These are phyloP conservation scores for Wilhelminamyces savonicus DNA, from an alignment of 805 yeast species.

Conservation along the genomic window DNA sequence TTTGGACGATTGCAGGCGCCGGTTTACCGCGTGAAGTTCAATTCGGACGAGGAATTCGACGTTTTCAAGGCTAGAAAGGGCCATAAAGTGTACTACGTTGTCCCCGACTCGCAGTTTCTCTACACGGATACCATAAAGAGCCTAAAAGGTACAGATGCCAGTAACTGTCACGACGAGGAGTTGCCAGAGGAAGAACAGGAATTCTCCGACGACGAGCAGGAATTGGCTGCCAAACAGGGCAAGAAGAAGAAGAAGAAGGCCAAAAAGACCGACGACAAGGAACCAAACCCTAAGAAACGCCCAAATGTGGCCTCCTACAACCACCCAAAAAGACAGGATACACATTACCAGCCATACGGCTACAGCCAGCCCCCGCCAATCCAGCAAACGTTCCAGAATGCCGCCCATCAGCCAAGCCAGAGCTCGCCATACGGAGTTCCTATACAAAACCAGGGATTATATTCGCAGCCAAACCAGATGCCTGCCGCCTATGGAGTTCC, in stretches of 20 bases:
- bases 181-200: slow-evolving; percentile 90
- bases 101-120: slow-evolving; percentile 71
- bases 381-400: not conserved
- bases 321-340: not conserved
- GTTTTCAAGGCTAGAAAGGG: slow-evolving; percentile 46
- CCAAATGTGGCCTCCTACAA: too few species aligned
- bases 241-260: slow-evolving; percentile 55
- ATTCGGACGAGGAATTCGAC: slow-evolving; percentile 42
- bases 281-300: slow-evolving; percentile 8
- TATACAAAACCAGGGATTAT: too few species aligned
- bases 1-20: slow-evolving; percentile 87
- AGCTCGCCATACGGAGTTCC: too few species aligned
- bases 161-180: slow-evolving; percentile 93
- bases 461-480: too few species aligned
- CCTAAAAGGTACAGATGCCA: slow-evolving; percentile 87
- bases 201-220: slow-evolving; percentile 91
- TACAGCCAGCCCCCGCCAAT: slow-evolving; percentile 10
- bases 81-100: slow-evolving; percentile 64
- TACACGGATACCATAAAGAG: slow-evolving; percentile 67
- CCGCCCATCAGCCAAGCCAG: too few species aligned
- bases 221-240: slow-evolving; percentile 58
- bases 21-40: slow-evolving; percentile 67
- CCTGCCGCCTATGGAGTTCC: too few species aligned
- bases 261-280: slow-evolving; percentile 25
- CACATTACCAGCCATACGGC: slow-evolving; percentile 13